These are phyloP conservation scores for Teunomyces cretensis DNA, from an alignment of 805 yeast genomes.

Conservation along the genomic window DNA sequence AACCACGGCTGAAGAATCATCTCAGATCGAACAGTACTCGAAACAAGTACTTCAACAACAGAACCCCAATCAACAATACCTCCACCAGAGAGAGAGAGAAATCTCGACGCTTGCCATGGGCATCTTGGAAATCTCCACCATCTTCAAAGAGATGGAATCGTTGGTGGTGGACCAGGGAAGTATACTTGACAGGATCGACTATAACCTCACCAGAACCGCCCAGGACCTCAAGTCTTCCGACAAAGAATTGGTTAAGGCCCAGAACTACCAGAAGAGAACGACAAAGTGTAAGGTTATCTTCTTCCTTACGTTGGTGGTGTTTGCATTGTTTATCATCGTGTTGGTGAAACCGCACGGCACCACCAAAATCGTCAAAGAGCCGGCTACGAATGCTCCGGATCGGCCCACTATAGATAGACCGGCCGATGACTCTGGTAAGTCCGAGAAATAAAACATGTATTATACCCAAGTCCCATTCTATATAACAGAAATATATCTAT, in stretches of 20 bases:
- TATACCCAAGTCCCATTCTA: conserved; percentile 1
- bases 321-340: conserved; percentile 68
- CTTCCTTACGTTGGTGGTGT: conserved; percentile 65
- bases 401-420: conserved; percentile 10
- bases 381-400: conserved; percentile 10
- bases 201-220: conserved; percentile 79
- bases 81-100: conserved; percentile 82
- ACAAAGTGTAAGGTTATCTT: conserved; percentile 88
- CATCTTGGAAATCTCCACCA: conserved; percentile 87
- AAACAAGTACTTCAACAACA: conserved; percentile 49
- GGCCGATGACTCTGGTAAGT: not conserved
- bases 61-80: conserved; percentile 18
- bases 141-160: conserved; percentile 89
- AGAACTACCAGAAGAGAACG: conserved; percentile 79
- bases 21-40: conserved; percentile 51
- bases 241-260: conserved; percentile 73
- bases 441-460: conserved; percentile 1
- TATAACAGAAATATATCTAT: conserved; percentile 3
- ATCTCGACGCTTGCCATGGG: conserved; percentile 91
- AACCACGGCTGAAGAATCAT: conserved; percentile 21
- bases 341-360: conserved; percentile 58
- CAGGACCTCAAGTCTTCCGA: conserved; percentile 75
- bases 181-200: conserved; percentile 88
- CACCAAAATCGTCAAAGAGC: conserved; percentile 23
- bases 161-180: conserved; percentile 96